These are phyloP conservation scores for Hypholoma sublateritium DNA, from an alignment of 768 basidiomycete species.

Conservation along the genomic window DNA sequence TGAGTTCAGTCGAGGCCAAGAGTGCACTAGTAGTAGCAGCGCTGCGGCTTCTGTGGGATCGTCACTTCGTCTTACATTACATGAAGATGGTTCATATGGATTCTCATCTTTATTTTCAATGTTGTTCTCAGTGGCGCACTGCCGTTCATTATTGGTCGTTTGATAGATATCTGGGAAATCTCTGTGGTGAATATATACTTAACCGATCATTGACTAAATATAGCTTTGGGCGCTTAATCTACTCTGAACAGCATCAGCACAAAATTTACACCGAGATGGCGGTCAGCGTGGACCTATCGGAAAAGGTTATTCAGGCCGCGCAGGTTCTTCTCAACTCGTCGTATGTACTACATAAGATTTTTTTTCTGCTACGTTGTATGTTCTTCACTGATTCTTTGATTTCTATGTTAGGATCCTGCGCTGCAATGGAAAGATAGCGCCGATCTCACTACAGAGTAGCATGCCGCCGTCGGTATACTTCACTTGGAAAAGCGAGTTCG, in stretches of 20 bases:
- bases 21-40: constrained; percentile 30
- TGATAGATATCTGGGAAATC: constrained; percentile 31
- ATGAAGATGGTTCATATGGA: constrained; percentile 36
- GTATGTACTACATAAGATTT: neutral
- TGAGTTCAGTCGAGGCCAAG: too few species aligned
- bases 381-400: neutral
- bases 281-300: constrained; percentile 33
- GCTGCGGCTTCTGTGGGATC: constrained; percentile 33
- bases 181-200: constrained; percentile 29
- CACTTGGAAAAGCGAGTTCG: constrained; percentile 27
- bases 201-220: neutral
- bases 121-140: constrained; percentile 25
- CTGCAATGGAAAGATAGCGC: constrained; percentile 40
- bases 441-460: constrained; percentile 29
- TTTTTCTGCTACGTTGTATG: too few species aligned
- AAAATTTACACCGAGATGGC: constrained; percentile 32
- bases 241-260: constrained; percentile 29
- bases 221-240: neutral
- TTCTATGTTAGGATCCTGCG: constrained; percentile 24
- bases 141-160: constrained; percentile 37
- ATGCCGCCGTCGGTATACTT: constrained; percentile 34
- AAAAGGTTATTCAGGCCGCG: constrained; percentile 32
- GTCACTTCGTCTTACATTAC: constrained; percentile 27
- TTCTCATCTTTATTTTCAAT: constrained; percentile 35
- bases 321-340: constrained; percentile 3